phyloP scores from a whole-genome alignment of 305 asterid species.

The Fraxinus floribunda region DNA sequence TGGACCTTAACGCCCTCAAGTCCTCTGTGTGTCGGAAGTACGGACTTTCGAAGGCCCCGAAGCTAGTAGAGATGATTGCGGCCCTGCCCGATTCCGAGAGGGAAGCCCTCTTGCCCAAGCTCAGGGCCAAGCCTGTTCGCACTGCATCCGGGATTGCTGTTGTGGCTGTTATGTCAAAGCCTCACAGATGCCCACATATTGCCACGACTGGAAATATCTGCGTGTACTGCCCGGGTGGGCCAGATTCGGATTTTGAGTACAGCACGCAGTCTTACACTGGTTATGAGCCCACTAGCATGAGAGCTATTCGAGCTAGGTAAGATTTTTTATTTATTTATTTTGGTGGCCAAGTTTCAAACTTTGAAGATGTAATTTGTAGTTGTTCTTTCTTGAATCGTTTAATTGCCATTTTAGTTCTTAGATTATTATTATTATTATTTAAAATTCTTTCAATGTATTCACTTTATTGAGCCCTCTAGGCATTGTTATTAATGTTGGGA shows the following conservation, averaged over 20 bases:
- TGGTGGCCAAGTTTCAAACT: background rate
- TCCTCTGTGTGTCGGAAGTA: constrained; percentile 89
- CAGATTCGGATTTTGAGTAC: constrained; percentile 89
- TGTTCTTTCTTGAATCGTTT: background rate
- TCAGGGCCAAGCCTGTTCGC: constrained; percentile 91
- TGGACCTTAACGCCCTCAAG: constrained; percentile 83
- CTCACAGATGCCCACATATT: constrained; percentile 91
- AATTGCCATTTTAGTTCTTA: background rate
- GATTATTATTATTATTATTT: background rate
- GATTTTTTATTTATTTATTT: background rate
- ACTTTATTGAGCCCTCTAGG: background rate
- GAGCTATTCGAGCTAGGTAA: constrained; percentile 97
- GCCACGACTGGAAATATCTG: constrained; percentile 88
- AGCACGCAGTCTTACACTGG: constrained; percentile 98
- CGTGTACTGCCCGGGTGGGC: constrained; percentile 88
- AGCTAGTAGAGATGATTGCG: constrained; percentile 96
- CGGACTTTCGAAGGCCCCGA: constrained; percentile 89
- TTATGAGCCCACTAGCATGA: constrained; percentile 98
- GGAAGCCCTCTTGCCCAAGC: constrained; percentile 82
- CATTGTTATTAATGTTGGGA: background rate
- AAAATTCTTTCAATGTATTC: background rate
- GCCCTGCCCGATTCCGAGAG: constrained; percentile 90
- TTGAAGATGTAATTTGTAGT: background rate
- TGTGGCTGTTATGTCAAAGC: constrained; percentile 98
- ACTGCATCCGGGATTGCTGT: constrained; percentile 98